Evolutionary conservation across 1,284 basidiomycete genomes (phyloP), one percentile per base, ranked within the genome.

Genomic region (Heterobasidion parviporum): DNA sequence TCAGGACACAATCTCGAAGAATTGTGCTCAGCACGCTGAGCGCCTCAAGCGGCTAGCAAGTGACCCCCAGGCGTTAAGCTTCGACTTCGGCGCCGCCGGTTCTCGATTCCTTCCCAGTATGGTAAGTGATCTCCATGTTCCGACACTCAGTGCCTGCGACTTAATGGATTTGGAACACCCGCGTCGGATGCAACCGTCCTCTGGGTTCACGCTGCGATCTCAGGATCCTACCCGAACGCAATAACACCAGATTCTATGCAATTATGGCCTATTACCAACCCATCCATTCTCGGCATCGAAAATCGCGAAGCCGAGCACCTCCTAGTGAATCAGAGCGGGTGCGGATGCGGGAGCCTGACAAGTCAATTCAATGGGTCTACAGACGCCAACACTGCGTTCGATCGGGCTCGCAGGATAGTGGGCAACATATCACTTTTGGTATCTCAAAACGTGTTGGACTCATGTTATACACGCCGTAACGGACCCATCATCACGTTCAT

Each of bases 391-490:
- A 26, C 26, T 26, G 26, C 26, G 26, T 26, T 26, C 26, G 26
- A 26, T 26, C 26, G 26, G 26, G 10, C n/a, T 48, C 26, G 18
- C 46, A 48, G 46, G 46, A 18, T 16, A 12, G n/a, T 16, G 12
- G 26, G 10, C 12, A 3, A 12, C 26, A 18, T 16, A 48, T 48
- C 46, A 16, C 26, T 18, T 18, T 18, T 14, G 26, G 46, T 32
- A 48, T 48, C 46, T 15, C 16, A 26, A 18, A 62, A 60, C 67
- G 66, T 58, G 62, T 50, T 57, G 58, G 66, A 67, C 71, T 70
- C 70, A 70, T 72, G 71, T 64, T 64, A 34, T 55, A 64, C 70
- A 72, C 68, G 70, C 70, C 62, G 58, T 55, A 58, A 54, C 66
- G 63, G 62, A 57, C 65, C 65, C 61, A 60, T 58, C 60, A 63